phyloP scores from a whole-genome alignment of 345 rosid genomes.

The Raphanus raphanistrum region DNA sequence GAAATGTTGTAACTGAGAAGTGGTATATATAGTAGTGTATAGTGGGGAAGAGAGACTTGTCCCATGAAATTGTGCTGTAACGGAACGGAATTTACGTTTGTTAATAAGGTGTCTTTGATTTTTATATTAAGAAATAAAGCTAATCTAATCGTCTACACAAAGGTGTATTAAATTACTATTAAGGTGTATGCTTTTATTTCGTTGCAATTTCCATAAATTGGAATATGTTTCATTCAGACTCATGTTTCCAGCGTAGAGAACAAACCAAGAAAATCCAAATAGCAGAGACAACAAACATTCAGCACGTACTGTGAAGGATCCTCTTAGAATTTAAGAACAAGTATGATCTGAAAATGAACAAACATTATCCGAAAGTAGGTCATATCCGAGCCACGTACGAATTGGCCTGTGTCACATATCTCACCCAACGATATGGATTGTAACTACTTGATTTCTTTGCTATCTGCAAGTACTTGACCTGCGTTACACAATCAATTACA shows the following conservation, averaged over 20 bases:
- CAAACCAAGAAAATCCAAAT: neutral
- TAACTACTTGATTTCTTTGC: conserved; percentile 79
- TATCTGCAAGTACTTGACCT: conserved; percentile 98
- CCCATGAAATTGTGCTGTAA: conserved; percentile 32
- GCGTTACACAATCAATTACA: conserved; percentile 30
- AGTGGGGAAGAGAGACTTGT: conserved; percentile 34
- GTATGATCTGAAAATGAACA: conserved; percentile 12
- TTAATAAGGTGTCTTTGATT: conserved; percentile 22
- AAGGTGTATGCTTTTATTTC: too few relatives aligned
- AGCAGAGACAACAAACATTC: conserved; percentile 2
- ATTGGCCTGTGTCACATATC: conserved; percentile 97
- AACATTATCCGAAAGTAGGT: conserved; percentile 16
- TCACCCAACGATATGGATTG: conserved; percentile 98
- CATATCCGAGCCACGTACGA: conserved; percentile 89
- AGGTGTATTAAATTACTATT: neutral
- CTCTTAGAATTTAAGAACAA: neutral
- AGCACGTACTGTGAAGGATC: neutral
- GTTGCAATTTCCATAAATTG: neutral
- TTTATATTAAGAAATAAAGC: conserved; percentile 17
- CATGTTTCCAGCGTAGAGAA: neutral
- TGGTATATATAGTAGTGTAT: conserved; percentile 35
- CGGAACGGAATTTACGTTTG: conserved; percentile 2
- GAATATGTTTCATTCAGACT: neutral
- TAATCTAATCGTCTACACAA: neutral
- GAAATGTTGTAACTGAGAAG: conserved; percentile 12